Conservation (phyloP, 768 basidiomycete genomes). For the Xanthoconium stramineum region DNA sequence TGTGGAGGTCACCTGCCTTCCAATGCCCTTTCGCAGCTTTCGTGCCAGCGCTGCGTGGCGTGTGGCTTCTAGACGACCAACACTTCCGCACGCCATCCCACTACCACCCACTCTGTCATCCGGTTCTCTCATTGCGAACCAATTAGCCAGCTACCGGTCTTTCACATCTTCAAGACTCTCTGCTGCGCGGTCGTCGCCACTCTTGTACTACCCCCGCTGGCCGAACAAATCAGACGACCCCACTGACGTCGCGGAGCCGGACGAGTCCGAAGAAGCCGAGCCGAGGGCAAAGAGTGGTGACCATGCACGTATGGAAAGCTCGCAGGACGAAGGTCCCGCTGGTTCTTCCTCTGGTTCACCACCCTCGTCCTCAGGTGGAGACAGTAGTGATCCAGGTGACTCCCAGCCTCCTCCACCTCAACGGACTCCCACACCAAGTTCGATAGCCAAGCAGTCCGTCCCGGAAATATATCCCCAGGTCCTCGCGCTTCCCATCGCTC, state of each 20-base stretch:
- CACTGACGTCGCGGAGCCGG: conserved; percentile 20
- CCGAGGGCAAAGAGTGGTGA: conserved; percentile 14
- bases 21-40: conserved; percentile 25
- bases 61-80: conserved; percentile 9
- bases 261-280: conserved; percentile 26
- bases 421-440: conserved; percentile 37
- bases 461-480: conserved; percentile 93
- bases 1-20: conserved; percentile 17
- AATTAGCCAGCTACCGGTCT: conserved; percentile 16
- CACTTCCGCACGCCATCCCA: conserved; percentile 11
- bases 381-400: conserved; percentile 36
- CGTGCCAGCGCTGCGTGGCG: conserved; percentile 11
- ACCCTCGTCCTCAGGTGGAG: conserved; percentile 40
- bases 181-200: conserved; percentile 30
- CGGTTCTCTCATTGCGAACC: conserved; percentile 5
- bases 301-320: conserved; percentile 20
- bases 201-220: conserved; percentile 37
- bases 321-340: conserved; percentile 32
- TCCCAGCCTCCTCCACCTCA: conserved; percentile 40
- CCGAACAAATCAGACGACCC: conserved; percentile 34
- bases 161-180: conserved; percentile 26
- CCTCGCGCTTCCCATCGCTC: conserved; percentile 91
- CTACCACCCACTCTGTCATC: conserved; percentile 3
- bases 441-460: conserved; percentile 82
- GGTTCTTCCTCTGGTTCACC: conserved; percentile 32